Evolutionary conservation across 2,329 filamentous ascomycete genomes (phyloP).

Genomic region (Orbilia oligospora): DNA sequence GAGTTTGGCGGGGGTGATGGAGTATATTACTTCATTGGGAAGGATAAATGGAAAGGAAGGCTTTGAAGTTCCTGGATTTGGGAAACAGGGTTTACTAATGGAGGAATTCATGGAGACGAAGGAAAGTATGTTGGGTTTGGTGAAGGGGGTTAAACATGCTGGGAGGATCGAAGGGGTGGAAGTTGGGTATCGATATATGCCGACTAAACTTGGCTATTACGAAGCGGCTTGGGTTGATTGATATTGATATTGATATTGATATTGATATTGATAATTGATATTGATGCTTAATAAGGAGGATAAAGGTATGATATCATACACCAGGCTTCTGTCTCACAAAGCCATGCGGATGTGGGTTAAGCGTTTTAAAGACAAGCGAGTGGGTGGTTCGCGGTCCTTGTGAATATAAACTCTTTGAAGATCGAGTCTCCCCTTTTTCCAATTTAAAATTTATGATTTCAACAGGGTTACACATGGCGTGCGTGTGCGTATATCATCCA

Average conservation of each 20-base stretch:
- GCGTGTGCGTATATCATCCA: background rate
- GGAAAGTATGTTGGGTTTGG: constrained; percentile 18
- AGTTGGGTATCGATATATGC: constrained; percentile 54
- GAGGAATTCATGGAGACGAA: constrained; percentile 42
- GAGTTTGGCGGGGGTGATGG: constrained; percentile 73
- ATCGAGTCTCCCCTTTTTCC: background rate
- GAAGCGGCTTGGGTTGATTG: constrained; percentile 33
- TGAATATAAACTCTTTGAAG: constrained; percentile 27
- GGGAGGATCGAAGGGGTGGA: constrained; percentile 38
- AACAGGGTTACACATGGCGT: background rate
- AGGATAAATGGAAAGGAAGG: constrained; percentile 45
- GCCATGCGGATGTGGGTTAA: constrained; percentile 10
- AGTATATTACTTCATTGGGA: constrained; percentile 71
- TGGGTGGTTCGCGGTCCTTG: constrained; percentile 11
- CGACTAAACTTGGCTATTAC: constrained; percentile 40
- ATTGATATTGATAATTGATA: background rate
- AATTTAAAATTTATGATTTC: background rate
- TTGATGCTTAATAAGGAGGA: constrained; percentile 1
- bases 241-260: background rate
- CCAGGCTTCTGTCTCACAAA: background rate
- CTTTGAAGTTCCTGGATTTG: constrained; percentile 11
- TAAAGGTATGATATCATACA: constrained; percentile 14
- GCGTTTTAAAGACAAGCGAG: constrained; percentile 23
- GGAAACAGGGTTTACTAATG: background rate
- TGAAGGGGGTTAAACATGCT: constrained; percentile 44